Base-by-base conservation (phyloP, 805 yeast species). In the Clavispora asparagi region DNA sequence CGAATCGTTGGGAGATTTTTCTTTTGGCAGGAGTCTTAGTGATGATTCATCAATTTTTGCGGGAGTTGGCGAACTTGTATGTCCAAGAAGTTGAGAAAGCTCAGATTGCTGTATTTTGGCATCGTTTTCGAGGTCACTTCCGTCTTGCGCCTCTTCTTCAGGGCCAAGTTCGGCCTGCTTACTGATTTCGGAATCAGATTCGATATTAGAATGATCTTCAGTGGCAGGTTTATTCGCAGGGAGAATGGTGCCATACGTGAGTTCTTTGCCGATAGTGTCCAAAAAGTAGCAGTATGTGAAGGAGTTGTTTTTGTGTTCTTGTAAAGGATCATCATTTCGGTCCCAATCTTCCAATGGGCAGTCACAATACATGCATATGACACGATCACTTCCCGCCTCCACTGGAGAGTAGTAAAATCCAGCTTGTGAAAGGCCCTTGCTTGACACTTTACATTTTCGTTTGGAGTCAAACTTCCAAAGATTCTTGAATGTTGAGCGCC, bases 271-370 rank as follows among this genome's bases (percentile, higher is more conserved):
- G 25, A 28, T 25, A 6, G 45, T 42, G 1, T 57, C 64, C 9
- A 68, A 50, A 43, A 67, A 64, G 47, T 59, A 63, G 43, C 74
- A 68, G 40, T 53, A 56, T 37, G 43, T 50, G 35, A 51, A 39
- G 3, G 52, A 47, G 38, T 59, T 58, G 14, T 44, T 61, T 51
- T 40, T 56, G 57, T 86, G 94, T 52, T 82, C 89, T 10, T 46
- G 68, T 8, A 73, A 48, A 0, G 91, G 92, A 47, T 77, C 80
- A 62, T 87, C 94, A 2, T 67, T 72, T 1, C 63, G 59, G 47
- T 78, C 86, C 91, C 92, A 85, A 26, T 60, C 61, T 40, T 66
- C 70, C 23, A 61, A 48, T 4, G 64, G 56, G 36, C 63, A 61
- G n/a, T 60, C 64, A 41, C 65, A 61, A 41, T 61, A 59, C 52